Conservation (phyloP, 2,329 filamentous ascomycete species). For the Alternaria longipes region DNA sequence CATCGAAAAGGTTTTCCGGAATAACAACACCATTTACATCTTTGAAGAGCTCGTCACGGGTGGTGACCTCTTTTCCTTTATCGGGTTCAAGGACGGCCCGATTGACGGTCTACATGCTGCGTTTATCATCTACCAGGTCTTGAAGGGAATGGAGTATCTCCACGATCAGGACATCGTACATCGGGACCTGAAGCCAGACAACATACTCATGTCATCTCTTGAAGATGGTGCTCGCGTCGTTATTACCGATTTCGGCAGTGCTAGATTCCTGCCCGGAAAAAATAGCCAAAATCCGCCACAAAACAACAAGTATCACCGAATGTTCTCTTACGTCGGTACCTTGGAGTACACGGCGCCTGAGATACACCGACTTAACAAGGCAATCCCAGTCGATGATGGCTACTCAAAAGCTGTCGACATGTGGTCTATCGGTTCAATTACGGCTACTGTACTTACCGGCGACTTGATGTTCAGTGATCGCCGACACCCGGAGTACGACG, state of each 20-base stretch:
- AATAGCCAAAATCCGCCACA: constrained; percentile 3
- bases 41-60: constrained; percentile 68
- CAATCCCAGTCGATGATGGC: constrained; percentile 45
- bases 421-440: constrained; percentile 68
- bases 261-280: constrained; percentile 51
- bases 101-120: constrained; percentile 63
- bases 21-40: constrained; percentile 64
- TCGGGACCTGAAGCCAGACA: constrained; percentile 71
- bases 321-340: constrained; percentile 66
- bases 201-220: constrained; percentile 67
- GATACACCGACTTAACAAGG: constrained; percentile 45
- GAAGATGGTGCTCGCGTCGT: constrained; percentile 62
- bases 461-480: constrained; percentile 57
- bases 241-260: constrained; percentile 69
- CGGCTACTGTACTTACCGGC: constrained; percentile 62
- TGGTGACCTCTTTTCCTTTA: constrained; percentile 69
- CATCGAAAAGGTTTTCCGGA: constrained; percentile 65
- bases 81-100: constrained; percentile 59
- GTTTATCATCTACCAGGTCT: constrained; percentile 64
- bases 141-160: constrained; percentile 67
- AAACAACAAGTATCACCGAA: constrained; percentile 48
- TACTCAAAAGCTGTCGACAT: constrained; percentile 69
- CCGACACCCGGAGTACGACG: constrained; percentile 37
- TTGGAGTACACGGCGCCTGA: constrained; percentile 66
- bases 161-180: constrained; percentile 66